These are phyloP conservation scores for Pseudogymnoascus sp. DNA, from an alignment of 2,329 filamentous ascomycete genomes.

Conservation along the genomic window DNA sequence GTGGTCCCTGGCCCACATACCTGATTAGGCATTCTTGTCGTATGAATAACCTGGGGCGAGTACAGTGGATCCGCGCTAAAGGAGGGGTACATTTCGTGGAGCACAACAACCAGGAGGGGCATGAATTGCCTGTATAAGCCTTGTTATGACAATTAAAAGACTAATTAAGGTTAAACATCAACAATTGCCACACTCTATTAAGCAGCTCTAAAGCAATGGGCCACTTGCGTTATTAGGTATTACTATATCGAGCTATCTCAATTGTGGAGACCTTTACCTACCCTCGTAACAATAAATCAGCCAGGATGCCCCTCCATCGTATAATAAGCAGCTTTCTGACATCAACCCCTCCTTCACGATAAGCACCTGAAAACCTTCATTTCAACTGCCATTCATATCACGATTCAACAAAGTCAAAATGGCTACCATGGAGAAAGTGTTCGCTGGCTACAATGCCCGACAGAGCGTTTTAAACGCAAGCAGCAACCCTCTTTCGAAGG, in stretches of 20 bases:
- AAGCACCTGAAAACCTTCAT: not conserved
- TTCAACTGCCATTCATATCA: not conserved
- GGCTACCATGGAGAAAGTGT: slow-evolving; percentile 37
- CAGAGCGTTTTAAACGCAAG: slow-evolving; percentile 26
- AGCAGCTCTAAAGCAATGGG: not conserved
- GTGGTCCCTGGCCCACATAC: not conserved
- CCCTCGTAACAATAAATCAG: not conserved
- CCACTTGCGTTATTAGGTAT: slow-evolving; percentile 3
- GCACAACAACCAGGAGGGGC: not conserved
- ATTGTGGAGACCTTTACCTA: not conserved
- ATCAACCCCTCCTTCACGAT: not conserved
- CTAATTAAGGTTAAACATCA: not conserved
- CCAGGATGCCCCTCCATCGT: not conserved
- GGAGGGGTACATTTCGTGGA: not conserved
- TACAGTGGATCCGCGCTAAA: not conserved
- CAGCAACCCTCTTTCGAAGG: slow-evolving; percentile 33
- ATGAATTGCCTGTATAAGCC: not conserved
- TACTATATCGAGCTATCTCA: not conserved
- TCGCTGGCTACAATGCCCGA: slow-evolving; percentile 31
- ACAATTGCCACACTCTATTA: not conserved
- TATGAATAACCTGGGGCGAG: not conserved
- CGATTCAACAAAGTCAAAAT: slow-evolving; percentile 21
- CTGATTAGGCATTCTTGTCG: not conserved
- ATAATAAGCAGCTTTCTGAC: not conserved
- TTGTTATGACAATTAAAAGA: not conserved